Conservation (phyloP, 352 stramenopile genomes). For the Globisporangium barbulae region DNA sequence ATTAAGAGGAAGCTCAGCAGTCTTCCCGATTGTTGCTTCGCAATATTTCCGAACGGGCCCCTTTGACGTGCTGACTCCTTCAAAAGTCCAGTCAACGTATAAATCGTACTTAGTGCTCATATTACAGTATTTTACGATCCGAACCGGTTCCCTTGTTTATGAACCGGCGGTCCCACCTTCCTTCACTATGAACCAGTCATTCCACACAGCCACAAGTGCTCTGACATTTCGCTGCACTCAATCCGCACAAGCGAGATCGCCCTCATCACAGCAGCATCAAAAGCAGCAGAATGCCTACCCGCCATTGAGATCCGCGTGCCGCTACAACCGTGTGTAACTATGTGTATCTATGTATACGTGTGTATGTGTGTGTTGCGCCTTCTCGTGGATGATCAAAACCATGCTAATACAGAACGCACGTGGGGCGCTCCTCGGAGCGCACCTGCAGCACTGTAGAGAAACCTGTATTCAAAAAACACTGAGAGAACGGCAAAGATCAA, state of each 20-base stretch:
- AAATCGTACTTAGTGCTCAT: background rate
- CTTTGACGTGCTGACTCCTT: background rate
- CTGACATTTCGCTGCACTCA: background rate
- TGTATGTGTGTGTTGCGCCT: conserved; percentile 14
- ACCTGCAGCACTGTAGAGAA: conserved; percentile 41
- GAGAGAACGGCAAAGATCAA: conserved; percentile 43
- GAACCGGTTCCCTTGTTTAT: background rate
- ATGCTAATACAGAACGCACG: conserved; percentile 77
- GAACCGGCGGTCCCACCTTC: conserved; percentile 1
- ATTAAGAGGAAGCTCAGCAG: no score
- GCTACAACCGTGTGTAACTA: background rate
- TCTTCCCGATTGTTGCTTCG: no score
- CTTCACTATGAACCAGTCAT: conserved; percentile 6
- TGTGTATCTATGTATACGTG: conserved; percentile 2
- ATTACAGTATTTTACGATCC: background rate
- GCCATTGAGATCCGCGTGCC: no score
- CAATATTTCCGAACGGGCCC: background rate
- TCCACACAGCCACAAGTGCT: background rate
- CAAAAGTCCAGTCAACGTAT: background rate
- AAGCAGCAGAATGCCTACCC: background rate
- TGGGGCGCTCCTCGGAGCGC: conserved; percentile 17
- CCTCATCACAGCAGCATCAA: background rate
- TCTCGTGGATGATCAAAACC: conserved; percentile 62
- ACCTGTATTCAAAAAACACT: conserved; percentile 77
- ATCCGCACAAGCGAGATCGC: conserved; percentile 6